Percentiles rank a stretch among this genome's conserved stretches.
phyloP scores from a whole-genome alignment of 176 grass and related monocot species.

The Guadua angustifolia region DNA sequence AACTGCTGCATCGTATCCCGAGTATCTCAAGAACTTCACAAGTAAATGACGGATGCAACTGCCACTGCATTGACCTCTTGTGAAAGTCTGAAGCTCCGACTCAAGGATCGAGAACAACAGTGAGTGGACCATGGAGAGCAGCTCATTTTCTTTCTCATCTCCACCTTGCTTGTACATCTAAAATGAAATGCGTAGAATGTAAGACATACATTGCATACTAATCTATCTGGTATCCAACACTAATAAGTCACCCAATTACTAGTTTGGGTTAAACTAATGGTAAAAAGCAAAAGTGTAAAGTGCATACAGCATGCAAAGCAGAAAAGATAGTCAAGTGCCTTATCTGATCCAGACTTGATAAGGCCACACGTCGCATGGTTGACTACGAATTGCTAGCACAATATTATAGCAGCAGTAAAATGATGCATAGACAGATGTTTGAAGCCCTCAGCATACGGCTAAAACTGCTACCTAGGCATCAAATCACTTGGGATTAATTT shows the following conservation, averaged over 20 bases:
- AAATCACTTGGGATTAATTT: not conserved
- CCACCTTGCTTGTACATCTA: slow-evolving; percentile 72
- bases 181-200: slow-evolving; percentile 20
- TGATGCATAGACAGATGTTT: not conserved
- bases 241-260: not conserved
- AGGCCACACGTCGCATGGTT: not conserved
- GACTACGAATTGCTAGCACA: not conserved
- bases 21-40: slow-evolving; percentile 71
- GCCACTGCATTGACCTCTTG: slow-evolving; percentile 63
- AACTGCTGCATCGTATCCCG: slow-evolving; percentile 32
- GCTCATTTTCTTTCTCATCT: slow-evolving; percentile 61
- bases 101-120: slow-evolving; percentile 60
- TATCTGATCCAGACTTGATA: not conserved
- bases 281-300: not conserved
- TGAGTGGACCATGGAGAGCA: slow-evolving; percentile 45
- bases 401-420: not conserved
- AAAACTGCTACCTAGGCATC: not conserved
- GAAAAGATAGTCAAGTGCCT: not conserved
- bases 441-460: not conserved
- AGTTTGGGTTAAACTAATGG: not conserved
- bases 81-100: slow-evolving; percentile 55
- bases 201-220: not conserved
- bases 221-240: not conserved
- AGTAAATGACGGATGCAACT: slow-evolving; percentile 75
- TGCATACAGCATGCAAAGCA: not conserved